A percentile compares a stretch with the other conserved stretches of the same genome.
Conservation (phyloP, 257 asterid genomes). For the Nicotiana benthamiana region DNA sequence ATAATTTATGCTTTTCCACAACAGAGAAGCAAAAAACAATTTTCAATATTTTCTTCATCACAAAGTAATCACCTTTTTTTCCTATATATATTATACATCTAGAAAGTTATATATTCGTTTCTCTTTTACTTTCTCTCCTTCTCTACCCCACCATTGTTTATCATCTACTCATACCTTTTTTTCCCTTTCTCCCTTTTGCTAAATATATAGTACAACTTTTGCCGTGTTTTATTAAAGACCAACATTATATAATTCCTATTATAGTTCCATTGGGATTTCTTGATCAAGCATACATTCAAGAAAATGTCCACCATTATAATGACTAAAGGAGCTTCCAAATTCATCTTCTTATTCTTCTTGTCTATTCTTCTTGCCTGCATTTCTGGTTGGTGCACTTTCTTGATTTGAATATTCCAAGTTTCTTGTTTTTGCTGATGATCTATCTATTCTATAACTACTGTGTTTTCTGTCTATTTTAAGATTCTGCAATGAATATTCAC, state of each 20-base stretch:
- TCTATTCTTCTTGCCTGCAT: constrained; percentile 24
- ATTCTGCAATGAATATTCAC: background rate
- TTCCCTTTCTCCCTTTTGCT: background rate
- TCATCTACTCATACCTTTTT: constrained; percentile 14
- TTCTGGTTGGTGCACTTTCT: constrained; percentile 32
- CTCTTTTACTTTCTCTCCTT: constrained; percentile 32
- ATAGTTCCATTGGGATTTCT: constrained; percentile 15
- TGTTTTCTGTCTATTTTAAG: background rate
- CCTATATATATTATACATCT: constrained; percentile 12
- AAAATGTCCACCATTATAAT: constrained; percentile 21
- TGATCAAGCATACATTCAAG: background rate
- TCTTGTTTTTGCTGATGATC: background rate
- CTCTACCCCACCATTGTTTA: constrained; percentile 15
- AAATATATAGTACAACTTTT: background rate
- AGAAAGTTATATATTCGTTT: constrained; percentile 29
- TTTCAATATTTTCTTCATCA: constrained; percentile 45
- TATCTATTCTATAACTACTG: background rate
- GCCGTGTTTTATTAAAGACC: background rate
- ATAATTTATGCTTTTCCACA: constrained; percentile 20
- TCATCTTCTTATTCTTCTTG: constrained; percentile 29
- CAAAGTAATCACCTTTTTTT: constrained; percentile 66
- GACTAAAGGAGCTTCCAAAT: constrained; percentile 32
- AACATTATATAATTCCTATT: constrained; percentile 13
- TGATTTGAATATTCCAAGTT: background rate
- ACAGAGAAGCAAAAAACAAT: constrained; percentile 33